Evolutionary conservation across 768 basidiomycete species (phyloP), one percentile per base, ranked within the genome.

Genomic region (Hygrophorus pudorinus): DNA sequence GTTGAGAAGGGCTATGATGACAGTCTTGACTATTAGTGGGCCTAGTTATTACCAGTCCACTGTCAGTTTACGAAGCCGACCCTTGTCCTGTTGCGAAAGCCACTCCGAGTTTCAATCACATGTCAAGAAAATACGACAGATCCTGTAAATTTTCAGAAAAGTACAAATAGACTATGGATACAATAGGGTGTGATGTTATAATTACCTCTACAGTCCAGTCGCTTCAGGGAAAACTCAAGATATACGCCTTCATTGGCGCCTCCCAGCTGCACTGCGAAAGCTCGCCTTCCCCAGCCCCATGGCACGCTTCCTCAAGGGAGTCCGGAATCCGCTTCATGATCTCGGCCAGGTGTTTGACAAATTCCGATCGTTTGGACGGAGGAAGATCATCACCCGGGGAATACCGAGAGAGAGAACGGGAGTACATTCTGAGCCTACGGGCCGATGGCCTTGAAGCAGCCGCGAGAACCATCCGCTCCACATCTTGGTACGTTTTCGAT

Each of bases 181-280:
- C n/a, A n/a, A n/a, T n/a, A n/a, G n/a, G n/a, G n/a, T n/a, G n/a
- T n/a, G n/a, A n/a, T n/a, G n/a, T n/a, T n/a, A n/a, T n/a, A n/a
- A n/a, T n/a, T 9, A n/a, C n/a, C 31, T 9, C n/a, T 32, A 32
- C 31, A 9, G 21, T 42, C n/a, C 14, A 2, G 17, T 32, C n/a
- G 13, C 9, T 24, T 51, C 59, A 85, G 27, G 84, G 83, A 57
- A 73, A 86, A 17, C 61, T 61, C 47, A 83, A 58, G 46, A 86
- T 84, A 54, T 68, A 81, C 36, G 55, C 53, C 60, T 78, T 81
- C 75, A 85, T 81, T 37, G 50, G 48, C 16, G 45, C 36, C 54
- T 79, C 75, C 82, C 81, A 85, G 48, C 67, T 73, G 55, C 84
- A 86, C 1, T 62, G 43, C 33, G 67, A 59, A 34, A 77, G 58